Conservation (phyloP, 2,329 filamentous ascomycete genomes). For the Pseudohalonectria lignicola region DNA sequence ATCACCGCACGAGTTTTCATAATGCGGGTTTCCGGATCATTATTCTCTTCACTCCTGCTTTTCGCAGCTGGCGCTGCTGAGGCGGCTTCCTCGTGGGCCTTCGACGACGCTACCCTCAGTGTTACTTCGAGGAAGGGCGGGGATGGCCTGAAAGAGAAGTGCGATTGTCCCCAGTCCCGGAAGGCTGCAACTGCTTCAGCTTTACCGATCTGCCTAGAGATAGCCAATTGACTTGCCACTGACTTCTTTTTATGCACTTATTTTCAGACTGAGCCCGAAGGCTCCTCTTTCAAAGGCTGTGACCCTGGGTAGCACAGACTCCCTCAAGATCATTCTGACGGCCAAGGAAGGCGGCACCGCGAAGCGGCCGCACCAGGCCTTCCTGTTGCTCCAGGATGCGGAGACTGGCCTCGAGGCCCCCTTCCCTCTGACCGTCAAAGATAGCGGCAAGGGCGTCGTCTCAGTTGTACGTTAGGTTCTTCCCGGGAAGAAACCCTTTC, state of each 20-base stretch:
- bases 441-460: conserved; percentile 75
- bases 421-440: conserved; percentile 74
- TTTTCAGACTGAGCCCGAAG: conserved; percentile 43
- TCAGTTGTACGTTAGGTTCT: conserved; percentile 71
- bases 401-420: conserved; percentile 73
- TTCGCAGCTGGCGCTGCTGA: conserved; percentile 37
- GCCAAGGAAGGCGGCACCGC: conserved; percentile 66
- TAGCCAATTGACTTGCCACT: no score
- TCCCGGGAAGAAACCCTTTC: no score
- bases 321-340: conserved; percentile 73
- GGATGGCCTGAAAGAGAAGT: conserved; percentile 56
- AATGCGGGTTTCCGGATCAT: conserved; percentile 30
- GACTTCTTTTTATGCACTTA: background rate
- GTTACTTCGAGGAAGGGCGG: conserved; percentile 55
- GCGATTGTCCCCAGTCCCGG: conserved; percentile 17
- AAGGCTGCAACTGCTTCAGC: background rate
- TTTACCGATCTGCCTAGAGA: conserved; percentile 10
- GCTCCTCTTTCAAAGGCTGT: conserved; percentile 53
- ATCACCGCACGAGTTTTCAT: no score
- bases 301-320: conserved; percentile 55
- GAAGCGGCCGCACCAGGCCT: conserved; percentile 88
- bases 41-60: conserved; percentile 30
- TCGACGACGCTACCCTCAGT: conserved; percentile 60
- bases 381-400: conserved; percentile 70
- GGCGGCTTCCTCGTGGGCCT: conserved; percentile 56